Percentiles rank a stretch among this genome's conserved stretches.
Conservation (phyloP, 345 rosid species). For the Citrus reticulata region DNA sequence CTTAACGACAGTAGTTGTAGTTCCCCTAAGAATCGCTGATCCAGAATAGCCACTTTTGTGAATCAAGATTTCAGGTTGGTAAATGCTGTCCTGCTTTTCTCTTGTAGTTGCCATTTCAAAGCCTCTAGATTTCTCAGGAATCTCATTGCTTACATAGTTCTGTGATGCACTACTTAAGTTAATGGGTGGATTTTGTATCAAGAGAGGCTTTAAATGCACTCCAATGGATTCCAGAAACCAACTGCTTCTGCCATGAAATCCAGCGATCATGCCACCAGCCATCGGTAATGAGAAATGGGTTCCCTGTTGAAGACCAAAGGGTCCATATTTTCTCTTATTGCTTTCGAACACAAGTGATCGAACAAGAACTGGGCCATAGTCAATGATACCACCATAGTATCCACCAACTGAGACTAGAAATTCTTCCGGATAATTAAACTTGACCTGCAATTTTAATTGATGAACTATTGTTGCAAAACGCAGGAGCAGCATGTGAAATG, state of each 20-base stretch:
- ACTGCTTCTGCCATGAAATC: constrained; percentile 32
- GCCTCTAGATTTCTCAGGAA: not conserved
- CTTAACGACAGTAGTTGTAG: constrained; percentile 54
- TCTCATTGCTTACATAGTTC: not conserved
- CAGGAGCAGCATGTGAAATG: not conserved
- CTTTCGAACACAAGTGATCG: constrained; percentile 23
- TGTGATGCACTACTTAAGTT: not conserved
- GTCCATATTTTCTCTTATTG: constrained; percentile 28
- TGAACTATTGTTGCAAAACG: not conserved
- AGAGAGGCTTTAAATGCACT: constrained; percentile 19
- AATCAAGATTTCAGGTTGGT: constrained; percentile 25
- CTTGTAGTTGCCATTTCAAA: not conserved
- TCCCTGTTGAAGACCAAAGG: constrained; percentile 26
- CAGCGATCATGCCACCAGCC: constrained; percentile 21
- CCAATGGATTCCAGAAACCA: constrained; percentile 30
- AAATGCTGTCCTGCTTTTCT: constrained; percentile 1
- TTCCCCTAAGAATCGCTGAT: constrained; percentile 42
- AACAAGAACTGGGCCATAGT: constrained; percentile 23
- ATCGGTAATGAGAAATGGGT: constrained; percentile 21
- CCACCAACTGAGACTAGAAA: constrained; percentile 25
- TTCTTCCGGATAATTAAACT: constrained; percentile 25
- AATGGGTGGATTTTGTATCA: not conserved
- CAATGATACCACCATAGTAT: constrained; percentile 5
- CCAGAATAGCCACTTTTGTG: constrained; percentile 27
- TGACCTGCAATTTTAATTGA: constrained; percentile 15